These are phyloP conservation scores for Cymodocea nodosa DNA, from an alignment of 116 monocot species.

Conservation along the genomic window DNA sequence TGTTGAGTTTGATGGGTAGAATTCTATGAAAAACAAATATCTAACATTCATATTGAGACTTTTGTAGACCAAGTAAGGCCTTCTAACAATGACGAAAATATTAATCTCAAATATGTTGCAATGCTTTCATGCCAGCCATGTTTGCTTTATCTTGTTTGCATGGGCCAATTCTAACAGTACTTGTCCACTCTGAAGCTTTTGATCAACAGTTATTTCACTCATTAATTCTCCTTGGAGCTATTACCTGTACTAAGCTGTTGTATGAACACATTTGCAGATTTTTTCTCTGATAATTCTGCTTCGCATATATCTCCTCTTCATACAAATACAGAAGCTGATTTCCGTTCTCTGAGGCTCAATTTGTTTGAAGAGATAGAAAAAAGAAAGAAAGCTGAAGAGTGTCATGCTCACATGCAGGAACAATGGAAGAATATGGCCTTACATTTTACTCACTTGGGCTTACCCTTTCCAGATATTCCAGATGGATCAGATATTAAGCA, in stretches of 20 bases:
- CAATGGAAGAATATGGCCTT: constrained; percentile 30
- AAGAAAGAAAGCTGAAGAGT: constrained; percentile 35
- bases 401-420: constrained; percentile 21
- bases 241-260: neutral
- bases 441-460: constrained; percentile 23
- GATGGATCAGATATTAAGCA: constrained; percentile 10
- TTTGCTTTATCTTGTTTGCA: neutral
- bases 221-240: neutral
- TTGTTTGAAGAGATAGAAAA: constrained; percentile 50
- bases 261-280: constrained; percentile 26
- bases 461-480: constrained; percentile 17
- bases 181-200: neutral
- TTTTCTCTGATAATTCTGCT: constrained; percentile 36
- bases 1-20: too few relatives aligned
- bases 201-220: neutral
- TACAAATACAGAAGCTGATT: constrained; percentile 24
- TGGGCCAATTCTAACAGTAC: neutral
- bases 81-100: too few relatives aligned
- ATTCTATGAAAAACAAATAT: too few relatives aligned
- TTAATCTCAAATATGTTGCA: too few relatives aligned
- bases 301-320: constrained; percentile 21
- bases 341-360: constrained; percentile 27
- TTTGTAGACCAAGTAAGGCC: too few relatives aligned
- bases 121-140: neutral
- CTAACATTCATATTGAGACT: too few relatives aligned